Percentiles rank a stretch among this genome's conserved stretches.
phyloP scores from a whole-genome alignment of 1,284 basidiomycete species.

The Leccinum subrobustum region DNA sequence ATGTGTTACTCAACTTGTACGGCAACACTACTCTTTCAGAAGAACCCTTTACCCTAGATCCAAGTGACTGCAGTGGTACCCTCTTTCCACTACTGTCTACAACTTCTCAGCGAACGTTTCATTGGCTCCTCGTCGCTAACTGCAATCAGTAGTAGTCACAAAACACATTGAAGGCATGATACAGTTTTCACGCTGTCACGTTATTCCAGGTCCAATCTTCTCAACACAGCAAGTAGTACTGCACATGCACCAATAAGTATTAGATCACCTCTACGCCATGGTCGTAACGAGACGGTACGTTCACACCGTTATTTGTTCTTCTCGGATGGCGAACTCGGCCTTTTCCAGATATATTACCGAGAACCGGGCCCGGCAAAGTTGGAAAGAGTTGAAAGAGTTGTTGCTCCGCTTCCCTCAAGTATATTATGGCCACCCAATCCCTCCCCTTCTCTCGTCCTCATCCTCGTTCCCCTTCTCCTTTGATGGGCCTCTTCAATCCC shows the following conservation, averaged over 20 bases:
- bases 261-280: not conserved
- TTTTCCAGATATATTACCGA: not conserved
- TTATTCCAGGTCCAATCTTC: no score
- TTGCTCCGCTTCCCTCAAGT: slow-evolving; percentile 12
- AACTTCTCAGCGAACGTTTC: no score
- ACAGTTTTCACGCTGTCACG: no score
- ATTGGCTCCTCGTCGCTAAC: no score
- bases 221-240: no score
- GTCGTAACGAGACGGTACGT: not conserved
- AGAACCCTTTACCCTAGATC: no score
- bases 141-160: no score
- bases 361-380: slow-evolving; percentile 3
- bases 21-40: no score
- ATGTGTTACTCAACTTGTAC: no score
- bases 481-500: slow-evolving; percentile 57
- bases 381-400: slow-evolving; percentile 8
- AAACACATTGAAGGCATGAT: no score
- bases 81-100: no score
- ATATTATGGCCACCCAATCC: not conserved
- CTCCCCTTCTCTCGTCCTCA: not conserved
- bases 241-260: not conserved
- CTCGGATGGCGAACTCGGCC: not conserved
- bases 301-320: not conserved
- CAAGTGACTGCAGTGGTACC: no score
- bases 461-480: not conserved